Evolutionary conservation across 1,139 yeast genomes (phyloP), one percentile per base, ranked within the genome.

Genomic region (Kazachstania sp.): DNA sequence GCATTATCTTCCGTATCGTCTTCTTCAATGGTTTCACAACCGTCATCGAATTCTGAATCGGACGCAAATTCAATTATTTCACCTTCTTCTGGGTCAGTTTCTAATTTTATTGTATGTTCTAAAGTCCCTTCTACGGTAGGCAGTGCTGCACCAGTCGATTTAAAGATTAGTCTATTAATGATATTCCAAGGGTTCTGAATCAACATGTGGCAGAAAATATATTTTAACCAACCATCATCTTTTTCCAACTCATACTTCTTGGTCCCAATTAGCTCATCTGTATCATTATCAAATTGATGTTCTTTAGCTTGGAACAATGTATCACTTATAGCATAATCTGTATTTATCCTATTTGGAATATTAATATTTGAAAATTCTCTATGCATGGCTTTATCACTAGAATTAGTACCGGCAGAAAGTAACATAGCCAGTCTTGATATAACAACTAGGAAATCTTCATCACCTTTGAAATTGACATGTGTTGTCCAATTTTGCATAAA

Each of bases 401-500:
- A 45, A 32, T 58, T 58, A 6, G 50, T 49, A 2, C 60, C 63
- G 18, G 55, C 54, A 41, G 61, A 58, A 29, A 64, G 48, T 38
- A 63, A 42, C 30, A 56, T 41, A 5, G 64, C 64, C 12, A 61
- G 49, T 45, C 56, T 61, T 28, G 53, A 49, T 15, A 59, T 51
- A 13, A 59, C 58, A 16, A 45, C 46, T 15, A 61, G 52, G 43
- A 56, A 62, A 37, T 64, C 67, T 49, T 62, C 65, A 41, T 64
- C 67, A 6, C 67, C 68, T 1, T 61, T 62, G 41, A 61, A 58
- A 43, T 60, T 61, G 39, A 64, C 47, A 43, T 62, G 65, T 12
- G 29, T 31, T 51, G 54, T 52, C 63, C 66, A 63, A 43, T 63
- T 60, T 35, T 54, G 53, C 55, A 60, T 55, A 34, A 63, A 60